These are phyloP conservation scores for Didymella sp. DNA, from an alignment of 2,329 filamentous ascomycete genomes.

Conservation along the genomic window DNA sequence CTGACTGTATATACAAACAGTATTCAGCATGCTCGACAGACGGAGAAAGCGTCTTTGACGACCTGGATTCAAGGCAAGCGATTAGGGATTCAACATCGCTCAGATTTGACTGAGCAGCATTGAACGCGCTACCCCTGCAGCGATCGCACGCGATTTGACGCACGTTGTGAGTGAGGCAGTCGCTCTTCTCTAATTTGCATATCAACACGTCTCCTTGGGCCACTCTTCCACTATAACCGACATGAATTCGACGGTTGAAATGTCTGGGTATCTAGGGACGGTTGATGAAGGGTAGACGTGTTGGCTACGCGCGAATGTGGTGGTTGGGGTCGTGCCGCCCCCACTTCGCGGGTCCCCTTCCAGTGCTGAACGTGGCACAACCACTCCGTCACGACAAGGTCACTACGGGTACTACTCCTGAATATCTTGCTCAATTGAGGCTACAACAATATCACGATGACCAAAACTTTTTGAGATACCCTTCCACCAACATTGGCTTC, in stretches of 20 bases:
- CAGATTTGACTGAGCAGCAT: neutral
- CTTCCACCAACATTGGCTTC: neutral
- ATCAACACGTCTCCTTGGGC: neutral
- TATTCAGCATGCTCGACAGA: neutral
- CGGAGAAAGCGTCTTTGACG: neutral
- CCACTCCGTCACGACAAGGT: neutral
- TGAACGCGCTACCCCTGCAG: neutral
- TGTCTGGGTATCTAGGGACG: neutral
- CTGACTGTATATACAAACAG: neutral
- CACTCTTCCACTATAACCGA: neutral
- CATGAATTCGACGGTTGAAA: neutral
- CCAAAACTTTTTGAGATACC: neutral
- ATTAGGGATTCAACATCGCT: neutral
- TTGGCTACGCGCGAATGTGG: neutral
- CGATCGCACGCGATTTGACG: conserved; percentile 15
- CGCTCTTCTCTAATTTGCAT: neutral
- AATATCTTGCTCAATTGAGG: neutral
- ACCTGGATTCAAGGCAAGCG: neutral
- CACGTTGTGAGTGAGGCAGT: conserved; percentile 4
- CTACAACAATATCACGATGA: neutral
- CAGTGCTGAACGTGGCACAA: neutral
- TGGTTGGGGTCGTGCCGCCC: neutral
- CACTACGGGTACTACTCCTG: neutral
- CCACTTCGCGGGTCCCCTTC: neutral
- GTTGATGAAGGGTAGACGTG: neutral